phyloP scores from a whole-genome alignment of 2,329 filamentous ascomycete genomes.

The Pestalotiopsis sp. region DNA sequence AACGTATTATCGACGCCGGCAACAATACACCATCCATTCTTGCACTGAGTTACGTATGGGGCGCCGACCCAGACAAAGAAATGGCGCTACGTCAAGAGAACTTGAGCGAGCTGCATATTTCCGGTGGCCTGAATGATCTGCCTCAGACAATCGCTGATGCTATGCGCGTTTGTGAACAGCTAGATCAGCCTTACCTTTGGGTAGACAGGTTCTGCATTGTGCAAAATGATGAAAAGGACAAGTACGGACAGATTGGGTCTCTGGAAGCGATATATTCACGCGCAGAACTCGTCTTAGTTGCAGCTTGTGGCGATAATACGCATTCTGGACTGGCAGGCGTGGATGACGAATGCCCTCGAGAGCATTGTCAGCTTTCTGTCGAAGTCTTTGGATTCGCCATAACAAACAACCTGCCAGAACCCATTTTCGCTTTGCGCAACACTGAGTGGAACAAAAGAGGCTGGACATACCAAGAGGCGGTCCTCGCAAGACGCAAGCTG shows the following conservation, averaged over 20 bases:
- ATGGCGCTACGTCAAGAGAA: neutral
- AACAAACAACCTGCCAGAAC: neutral
- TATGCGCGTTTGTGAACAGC: neutral
- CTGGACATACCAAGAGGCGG: neutral
- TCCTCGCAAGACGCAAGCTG: neutral
- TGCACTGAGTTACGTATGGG: neutral
- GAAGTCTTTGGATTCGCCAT: neutral
- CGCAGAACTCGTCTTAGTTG: neutral
- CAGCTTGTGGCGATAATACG: neutral
- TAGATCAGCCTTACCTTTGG: neutral
- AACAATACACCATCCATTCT: neutral
- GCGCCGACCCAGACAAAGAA: neutral
- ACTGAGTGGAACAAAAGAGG: neutral
- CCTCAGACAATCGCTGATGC: neutral
- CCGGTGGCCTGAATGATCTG: neutral
- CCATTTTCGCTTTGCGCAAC: accelerated
- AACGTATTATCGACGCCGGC: neutral
- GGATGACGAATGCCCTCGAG: neutral
- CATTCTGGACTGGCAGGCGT: neutral
- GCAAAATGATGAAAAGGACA: neutral
- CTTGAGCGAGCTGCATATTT: neutral
- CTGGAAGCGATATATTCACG: neutral
- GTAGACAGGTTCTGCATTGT: neutral
- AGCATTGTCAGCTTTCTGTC: neutral
- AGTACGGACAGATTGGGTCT: neutral